Percentiles rank a stretch among this genome's conserved stretches.
Conservation (phyloP, 1,284 basidiomycete species). For the Microbotryum intermedium region DNA sequence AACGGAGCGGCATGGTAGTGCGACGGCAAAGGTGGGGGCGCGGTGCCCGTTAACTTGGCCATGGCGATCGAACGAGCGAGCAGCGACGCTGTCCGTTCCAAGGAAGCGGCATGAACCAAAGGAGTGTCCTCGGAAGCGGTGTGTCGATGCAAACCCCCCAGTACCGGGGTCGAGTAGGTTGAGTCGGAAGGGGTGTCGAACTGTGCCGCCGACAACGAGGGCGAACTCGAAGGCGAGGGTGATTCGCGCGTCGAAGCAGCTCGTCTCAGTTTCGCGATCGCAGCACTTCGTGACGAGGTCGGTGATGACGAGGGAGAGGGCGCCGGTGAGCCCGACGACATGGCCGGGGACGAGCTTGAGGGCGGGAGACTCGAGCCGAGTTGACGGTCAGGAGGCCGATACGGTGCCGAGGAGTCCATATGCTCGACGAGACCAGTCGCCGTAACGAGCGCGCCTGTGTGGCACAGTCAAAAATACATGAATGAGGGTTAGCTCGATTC, state of each 20-base stretch:
- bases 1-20: conserved; percentile 10
- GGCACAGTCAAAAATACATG: too few relatives aligned
- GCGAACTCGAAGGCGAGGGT: not conserved
- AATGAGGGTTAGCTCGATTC: too few relatives aligned
- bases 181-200: not conserved
- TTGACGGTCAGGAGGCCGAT: too few relatives aligned
- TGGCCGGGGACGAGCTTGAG: too few relatives aligned
- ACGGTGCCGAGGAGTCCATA: too few relatives aligned
- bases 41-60: conserved; percentile 30
- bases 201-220: not conserved
- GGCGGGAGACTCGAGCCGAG: too few relatives aligned
- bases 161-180: not conserved
- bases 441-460: too few relatives aligned
- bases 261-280: conserved; percentile 14
- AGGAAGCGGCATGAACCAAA: conserved; percentile 1
- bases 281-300: not conserved
- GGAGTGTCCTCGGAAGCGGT: conserved; percentile 5
- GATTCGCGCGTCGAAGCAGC: conserved; percentile 17
- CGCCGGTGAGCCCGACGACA: too few relatives aligned
- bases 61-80: conserved; percentile 30
- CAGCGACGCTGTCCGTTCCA: conserved; percentile 30
- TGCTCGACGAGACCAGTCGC: too few relatives aligned
- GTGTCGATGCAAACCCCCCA: conserved; percentile 1
- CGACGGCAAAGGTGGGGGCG: conserved; percentile 11
- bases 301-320: too few relatives aligned